phyloP scores from a whole-genome alignment of 1,284 basidiomycete genomes.

The Papiliotrema fonsecae region DNA sequence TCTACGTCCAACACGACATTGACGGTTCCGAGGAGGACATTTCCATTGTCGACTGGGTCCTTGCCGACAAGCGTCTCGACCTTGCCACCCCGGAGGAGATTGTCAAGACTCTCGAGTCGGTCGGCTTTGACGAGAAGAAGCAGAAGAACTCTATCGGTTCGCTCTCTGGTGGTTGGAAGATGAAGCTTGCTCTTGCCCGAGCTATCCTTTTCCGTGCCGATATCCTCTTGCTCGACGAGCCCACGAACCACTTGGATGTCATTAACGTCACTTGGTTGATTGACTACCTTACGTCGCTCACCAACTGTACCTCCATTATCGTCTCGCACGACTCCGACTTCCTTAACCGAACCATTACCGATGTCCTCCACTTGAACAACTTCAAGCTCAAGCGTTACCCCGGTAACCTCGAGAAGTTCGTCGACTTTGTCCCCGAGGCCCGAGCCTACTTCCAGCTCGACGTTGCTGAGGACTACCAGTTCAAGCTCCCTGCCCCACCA shows the following conservation, averaged over 20 bases:
- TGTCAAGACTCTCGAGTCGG: slow-evolving; percentile 74
- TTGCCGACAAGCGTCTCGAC: slow-evolving; percentile 80
- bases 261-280: slow-evolving; percentile 96
- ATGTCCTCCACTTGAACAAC: slow-evolving; percentile 97
- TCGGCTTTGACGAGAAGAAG: slow-evolving; percentile 85
- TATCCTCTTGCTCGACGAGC: slow-evolving; percentile 93
- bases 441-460: slow-evolving; percentile 96
- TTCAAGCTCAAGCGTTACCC: slow-evolving; percentile 98
- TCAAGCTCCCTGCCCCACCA: slow-evolving; percentile 92
- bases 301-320: slow-evolving; percentile 91
- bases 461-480: slow-evolving; percentile 90
- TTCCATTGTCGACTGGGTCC: slow-evolving; percentile 82
- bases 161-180: slow-evolving; percentile 99
- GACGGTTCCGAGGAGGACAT: slow-evolving; percentile 92
- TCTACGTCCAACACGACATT: slow-evolving; percentile 99
- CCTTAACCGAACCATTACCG: slow-evolving; percentile 98
- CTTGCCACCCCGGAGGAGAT: slow-evolving; percentile 66
- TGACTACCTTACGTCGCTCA: slow-evolving; percentile 85
- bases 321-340: slow-evolving; percentile 98
- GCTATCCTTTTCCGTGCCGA: slow-evolving; percentile 99
- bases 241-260: slow-evolving; percentile 97
- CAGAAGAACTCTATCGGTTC: slow-evolving; percentile 81
- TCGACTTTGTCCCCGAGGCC: slow-evolving; percentile 91
- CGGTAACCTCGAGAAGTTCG: slow-evolving; percentile 95
- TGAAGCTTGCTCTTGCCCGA: slow-evolving; percentile 98